Base-by-base conservation (phyloP, 140 eudicot genomes). In the Ambrosia hybrid region DNA sequence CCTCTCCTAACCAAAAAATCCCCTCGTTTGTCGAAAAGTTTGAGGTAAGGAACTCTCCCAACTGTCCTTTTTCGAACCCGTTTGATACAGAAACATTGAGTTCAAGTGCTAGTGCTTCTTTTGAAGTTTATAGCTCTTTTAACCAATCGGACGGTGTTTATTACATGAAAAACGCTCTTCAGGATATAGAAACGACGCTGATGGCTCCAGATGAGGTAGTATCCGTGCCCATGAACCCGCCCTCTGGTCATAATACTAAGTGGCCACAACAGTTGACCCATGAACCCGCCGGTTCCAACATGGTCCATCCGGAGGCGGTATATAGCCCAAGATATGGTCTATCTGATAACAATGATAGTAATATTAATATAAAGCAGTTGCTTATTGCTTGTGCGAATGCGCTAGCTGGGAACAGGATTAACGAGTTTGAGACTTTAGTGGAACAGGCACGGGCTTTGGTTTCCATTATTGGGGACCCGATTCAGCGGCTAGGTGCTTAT, bases 401-500 rank as follows among this genome's bases (percentile, higher is more conserved):
- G 33, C 83, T 92, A 16, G 78, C 84, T 0, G 92, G 89, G 10
- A 87, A 87, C 38, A 80, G 71, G 38, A 8, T 76, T 8, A 81
- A 83, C 2, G 86, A 87, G 62, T 92, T 92, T 34, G 95, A 85
- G 16, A 68, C 17, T 58, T 59, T 89, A 12, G 86, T 87, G 0
- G 86, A 81, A 69, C 82, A 17, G 13, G 90, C 95, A 5, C 73
- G 86, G 51, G 78, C 77, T 16, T 74, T 51, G 3, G 92, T 92
- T 71, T 89, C 96, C 12, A 85, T 92, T 4, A 78, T 75, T 10
- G 98, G 98, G 6, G 95, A 87, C 69, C 98, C 98, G 16, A 83
- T 87, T 34, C 95, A 92, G 88, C 85, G 98, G 26, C 91, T 92
- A 14, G 96, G 98, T 26, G 98, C 98, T 8, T 92, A 92, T 84